Conservation (phyloP, 495 filamentous ascomycete species). For the Xylaria bambusicola region DNA sequence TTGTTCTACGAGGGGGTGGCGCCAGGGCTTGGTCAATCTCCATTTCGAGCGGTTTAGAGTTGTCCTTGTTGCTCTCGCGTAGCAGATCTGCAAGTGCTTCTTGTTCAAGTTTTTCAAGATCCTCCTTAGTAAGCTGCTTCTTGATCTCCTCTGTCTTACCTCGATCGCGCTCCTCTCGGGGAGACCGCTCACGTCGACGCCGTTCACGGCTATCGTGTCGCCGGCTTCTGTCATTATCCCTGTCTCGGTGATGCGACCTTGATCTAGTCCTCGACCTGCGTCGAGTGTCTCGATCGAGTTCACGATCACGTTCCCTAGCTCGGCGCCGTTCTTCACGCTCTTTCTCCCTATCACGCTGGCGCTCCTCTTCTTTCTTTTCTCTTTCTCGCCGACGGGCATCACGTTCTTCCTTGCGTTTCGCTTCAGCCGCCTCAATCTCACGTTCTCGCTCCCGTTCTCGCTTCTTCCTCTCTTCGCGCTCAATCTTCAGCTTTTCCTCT, state of each 20-base stretch:
- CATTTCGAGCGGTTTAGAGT: slow-evolving; percentile 48
- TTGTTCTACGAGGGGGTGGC: slow-evolving; percentile 53
- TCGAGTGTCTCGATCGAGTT: slow-evolving; percentile 31
- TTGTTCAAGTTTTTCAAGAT: slow-evolving; percentile 54
- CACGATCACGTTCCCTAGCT: slow-evolving; percentile 35
- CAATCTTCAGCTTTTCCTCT: slow-evolving; percentile 65
- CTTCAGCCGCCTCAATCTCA: slow-evolving; percentile 60
- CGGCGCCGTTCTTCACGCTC: slow-evolving; percentile 57
- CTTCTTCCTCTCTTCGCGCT: slow-evolving; percentile 65
- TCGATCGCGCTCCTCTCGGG: slow-evolving; percentile 32
- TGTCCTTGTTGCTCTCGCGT: slow-evolving; percentile 52
- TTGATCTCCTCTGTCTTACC: slow-evolving; percentile 40
- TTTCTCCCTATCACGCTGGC: slow-evolving; percentile 56
- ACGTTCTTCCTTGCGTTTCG: slow-evolving; percentile 56
- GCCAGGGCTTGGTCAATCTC: slow-evolving; percentile 56
- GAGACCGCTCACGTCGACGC: slow-evolving; percentile 35
- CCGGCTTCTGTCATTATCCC: slow-evolving; percentile 33
- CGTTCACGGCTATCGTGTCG: no score
- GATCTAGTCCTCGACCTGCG: slow-evolving; percentile 31
- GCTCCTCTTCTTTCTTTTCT: slow-evolving; percentile 55
- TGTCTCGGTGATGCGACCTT: slow-evolving; percentile 36
- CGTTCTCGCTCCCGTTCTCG: slow-evolving; percentile 58
- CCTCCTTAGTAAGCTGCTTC: slow-evolving; percentile 55
- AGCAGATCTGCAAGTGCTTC: slow-evolving; percentile 57
- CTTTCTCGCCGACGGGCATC: slow-evolving; percentile 61